phyloP scores from a whole-genome alignment of 306 rosid species.

The Leucaena leucocephala region DNA sequence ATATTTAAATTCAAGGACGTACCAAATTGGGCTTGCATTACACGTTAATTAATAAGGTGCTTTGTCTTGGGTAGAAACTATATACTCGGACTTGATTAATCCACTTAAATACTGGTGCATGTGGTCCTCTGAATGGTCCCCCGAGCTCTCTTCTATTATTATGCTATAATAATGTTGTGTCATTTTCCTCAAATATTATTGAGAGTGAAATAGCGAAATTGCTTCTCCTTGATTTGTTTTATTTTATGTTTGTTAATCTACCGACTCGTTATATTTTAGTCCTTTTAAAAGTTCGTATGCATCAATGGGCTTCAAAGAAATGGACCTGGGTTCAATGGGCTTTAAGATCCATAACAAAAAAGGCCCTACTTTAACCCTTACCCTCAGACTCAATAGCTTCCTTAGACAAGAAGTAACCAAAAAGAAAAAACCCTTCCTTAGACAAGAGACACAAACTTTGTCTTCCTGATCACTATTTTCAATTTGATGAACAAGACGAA shows the following conservation, averaged over 20 bases:
- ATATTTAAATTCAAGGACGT: not conserved
- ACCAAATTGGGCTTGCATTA: not conserved
- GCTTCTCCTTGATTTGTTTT: not conserved
- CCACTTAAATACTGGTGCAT: not conserved
- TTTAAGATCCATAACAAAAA: not conserved
- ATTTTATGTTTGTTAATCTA: not conserved
- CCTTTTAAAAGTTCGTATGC: not conserved
- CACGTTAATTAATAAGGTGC: not conserved
- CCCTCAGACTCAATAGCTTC: not conserved
- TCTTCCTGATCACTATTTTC: not conserved
- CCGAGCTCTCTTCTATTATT: not conserved
- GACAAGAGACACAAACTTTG: not conserved
- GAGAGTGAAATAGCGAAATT: not conserved
- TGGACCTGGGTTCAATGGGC: not conserved
- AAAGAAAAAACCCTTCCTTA: too few relatives aligned
- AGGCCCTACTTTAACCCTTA: not conserved
- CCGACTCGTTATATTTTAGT: not conserved
- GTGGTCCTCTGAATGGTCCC: slow-evolving; percentile 4
- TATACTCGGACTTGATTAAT: not conserved
- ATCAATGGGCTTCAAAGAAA: not conserved
- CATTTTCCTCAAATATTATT: not conserved
- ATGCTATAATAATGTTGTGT: not conserved
- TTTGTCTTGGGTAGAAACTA: not conserved
- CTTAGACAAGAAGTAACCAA: too few relatives aligned
- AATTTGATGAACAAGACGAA: not conserved